Evolutionary conservation across 805 yeast species (phyloP).

Genomic region (Nakazawaea sp.): DNA sequence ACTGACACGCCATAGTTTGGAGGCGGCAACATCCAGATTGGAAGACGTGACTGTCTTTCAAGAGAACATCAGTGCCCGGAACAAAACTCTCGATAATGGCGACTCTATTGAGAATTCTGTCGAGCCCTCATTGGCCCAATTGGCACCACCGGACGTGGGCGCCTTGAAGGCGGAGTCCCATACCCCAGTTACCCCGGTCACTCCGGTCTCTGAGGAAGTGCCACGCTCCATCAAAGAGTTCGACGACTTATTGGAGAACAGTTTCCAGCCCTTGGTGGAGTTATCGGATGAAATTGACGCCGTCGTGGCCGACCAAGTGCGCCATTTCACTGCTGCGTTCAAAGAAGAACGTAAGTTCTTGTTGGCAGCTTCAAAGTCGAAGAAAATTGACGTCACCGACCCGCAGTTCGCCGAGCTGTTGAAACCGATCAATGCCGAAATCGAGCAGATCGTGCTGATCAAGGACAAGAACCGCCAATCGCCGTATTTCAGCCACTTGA

Average conservation of each 20-base stretch:
- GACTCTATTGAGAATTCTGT: constrained; percentile 14
- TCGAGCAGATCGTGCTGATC: constrained; percentile 49
- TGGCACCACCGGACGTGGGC: constrained; percentile 15
- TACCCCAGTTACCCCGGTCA: background rate
- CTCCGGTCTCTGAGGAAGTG: constrained; percentile 20
- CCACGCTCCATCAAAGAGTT: constrained; percentile 45
- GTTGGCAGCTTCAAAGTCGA: constrained; percentile 48
- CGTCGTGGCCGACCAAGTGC: constrained; percentile 50
- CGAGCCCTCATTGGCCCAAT: constrained; percentile 14
- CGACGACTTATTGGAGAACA: constrained; percentile 42
- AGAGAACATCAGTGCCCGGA: constrained; percentile 31
- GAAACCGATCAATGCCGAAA: constrained; percentile 58
- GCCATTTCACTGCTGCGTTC: constrained; percentile 44
- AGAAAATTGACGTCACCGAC: constrained; percentile 57
- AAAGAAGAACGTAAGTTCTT: constrained; percentile 53
- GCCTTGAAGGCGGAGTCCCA: constrained; percentile 12
- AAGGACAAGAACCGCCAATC: constrained; percentile 75
- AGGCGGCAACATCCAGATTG: constrained; percentile 88
- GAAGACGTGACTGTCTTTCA: constrained; percentile 84
- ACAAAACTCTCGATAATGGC: constrained; percentile 13
- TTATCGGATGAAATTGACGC: constrained; percentile 49
- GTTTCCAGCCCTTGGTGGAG: constrained; percentile 54
- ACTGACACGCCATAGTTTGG: constrained; percentile 42
- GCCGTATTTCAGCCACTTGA: constrained; percentile 61
- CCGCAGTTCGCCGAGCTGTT: constrained; percentile 50